Evolutionary conservation across 2,329 filamentous ascomycete genomes (phyloP).

Genomic region (Colletotrichum camelliae): DNA sequence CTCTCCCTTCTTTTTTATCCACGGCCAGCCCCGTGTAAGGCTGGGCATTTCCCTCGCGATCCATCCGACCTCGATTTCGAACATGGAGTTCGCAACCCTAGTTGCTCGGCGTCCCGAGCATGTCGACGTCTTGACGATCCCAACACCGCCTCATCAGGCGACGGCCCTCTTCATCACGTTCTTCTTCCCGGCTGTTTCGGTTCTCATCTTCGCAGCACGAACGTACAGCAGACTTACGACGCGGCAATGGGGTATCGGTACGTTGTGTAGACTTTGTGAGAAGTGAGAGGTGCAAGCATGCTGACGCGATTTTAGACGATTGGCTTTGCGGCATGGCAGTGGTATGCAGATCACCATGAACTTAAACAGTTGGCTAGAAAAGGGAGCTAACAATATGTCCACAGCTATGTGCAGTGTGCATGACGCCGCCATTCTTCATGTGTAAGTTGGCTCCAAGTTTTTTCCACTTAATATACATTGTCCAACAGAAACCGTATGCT

Average conservation of each 20-base stretch:
- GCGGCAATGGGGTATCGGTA: slow-evolving; percentile 32
- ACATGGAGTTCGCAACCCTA: slow-evolving; percentile 5
- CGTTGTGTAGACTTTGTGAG: neutral
- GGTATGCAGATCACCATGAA: neutral
- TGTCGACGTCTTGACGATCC: slow-evolving; percentile 31
- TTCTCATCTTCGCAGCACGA: slow-evolving; percentile 30
- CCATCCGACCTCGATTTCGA: neutral
- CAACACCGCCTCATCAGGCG: slow-evolving; percentile 36
- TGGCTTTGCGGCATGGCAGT: slow-evolving; percentile 30
- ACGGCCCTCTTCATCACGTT: slow-evolving; percentile 35
- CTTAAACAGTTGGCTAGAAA: fast-evolving
- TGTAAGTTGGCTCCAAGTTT: slow-evolving; percentile 24
- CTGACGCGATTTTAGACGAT: slow-evolving; percentile 27
- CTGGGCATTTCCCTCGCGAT: neutral
- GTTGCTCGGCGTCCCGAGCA: slow-evolving; percentile 19
- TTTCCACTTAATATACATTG: neutral
- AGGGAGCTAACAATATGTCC: neutral
- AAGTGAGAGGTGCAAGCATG: neutral
- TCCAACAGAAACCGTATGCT: neutral
- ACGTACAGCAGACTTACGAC: slow-evolving; percentile 30
- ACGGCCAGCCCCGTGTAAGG: neutral
- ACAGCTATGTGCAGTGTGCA: slow-evolving; percentile 21
- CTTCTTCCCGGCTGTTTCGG: slow-evolving; percentile 32
- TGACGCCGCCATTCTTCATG: slow-evolving; percentile 29
- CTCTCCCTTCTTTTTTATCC: neutral